Conservation (phyloP, 176 grass and related monocot genomes). For the Oryza meridionalis region DNA sequence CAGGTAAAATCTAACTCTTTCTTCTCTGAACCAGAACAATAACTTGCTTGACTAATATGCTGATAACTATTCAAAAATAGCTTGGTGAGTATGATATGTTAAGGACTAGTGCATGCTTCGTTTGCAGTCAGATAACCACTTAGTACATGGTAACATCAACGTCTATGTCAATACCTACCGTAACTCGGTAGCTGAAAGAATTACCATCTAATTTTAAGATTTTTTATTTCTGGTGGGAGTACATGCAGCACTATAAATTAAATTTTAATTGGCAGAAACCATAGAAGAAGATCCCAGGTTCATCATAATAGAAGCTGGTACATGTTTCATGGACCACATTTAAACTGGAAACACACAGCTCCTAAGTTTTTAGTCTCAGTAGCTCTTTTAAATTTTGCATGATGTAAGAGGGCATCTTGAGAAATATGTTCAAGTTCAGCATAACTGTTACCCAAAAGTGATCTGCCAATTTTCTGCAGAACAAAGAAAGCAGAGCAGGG, state of each 20-base stretch:
- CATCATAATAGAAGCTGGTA: slow-evolving; percentile 25
- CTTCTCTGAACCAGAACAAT: background rate
- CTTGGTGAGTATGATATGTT: slow-evolving; percentile 19
- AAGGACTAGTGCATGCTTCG: slow-evolving; percentile 10
- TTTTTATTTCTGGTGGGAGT: background rate
- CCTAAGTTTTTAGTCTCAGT: background rate
- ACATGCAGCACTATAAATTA: background rate
- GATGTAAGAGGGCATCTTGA: slow-evolving; percentile 42
- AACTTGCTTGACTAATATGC: background rate
- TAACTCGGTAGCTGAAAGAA: slow-evolving; percentile 24
- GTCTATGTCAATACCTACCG: background rate
- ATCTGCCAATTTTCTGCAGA: slow-evolving; percentile 32
- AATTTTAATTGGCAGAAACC: background rate
- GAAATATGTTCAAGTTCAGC: slow-evolving; percentile 40
- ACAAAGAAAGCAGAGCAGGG: slow-evolving; percentile 22
- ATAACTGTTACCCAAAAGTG: slow-evolving; percentile 36
- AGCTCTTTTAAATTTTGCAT: slow-evolving; percentile 17
- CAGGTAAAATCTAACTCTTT: background rate
- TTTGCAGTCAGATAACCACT: slow-evolving; percentile 21
- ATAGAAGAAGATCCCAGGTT: background rate
- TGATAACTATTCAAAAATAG: slow-evolving; percentile 29
- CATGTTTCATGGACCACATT: slow-evolving; percentile 12
- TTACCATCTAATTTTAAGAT: background rate
- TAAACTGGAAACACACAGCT: background rate
- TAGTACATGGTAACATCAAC: background rate